Evolutionary conservation across 129 eudicot species (phyloP).

Genomic region (Escallonia rubra): DNA sequence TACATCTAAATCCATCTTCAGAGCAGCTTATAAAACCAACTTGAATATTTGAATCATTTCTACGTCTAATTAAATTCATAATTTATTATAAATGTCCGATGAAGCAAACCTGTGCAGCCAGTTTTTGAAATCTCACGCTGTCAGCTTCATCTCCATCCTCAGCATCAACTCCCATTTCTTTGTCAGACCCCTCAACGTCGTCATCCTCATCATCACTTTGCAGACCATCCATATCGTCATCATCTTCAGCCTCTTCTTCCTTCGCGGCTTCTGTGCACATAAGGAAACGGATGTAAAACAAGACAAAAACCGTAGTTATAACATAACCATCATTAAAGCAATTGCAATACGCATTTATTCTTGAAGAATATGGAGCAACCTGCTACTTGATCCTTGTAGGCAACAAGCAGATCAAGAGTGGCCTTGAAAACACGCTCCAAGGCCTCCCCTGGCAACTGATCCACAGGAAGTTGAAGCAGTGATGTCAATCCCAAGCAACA

Average conservation of each 20-base stretch:
- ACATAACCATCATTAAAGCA: no score
- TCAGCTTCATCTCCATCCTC: constrained; percentile 88
- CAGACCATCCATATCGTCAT: constrained; percentile 70
- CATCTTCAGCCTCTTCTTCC: constrained; percentile 49
- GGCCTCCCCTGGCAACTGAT: constrained; percentile 88
- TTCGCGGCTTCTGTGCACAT: constrained; percentile 29
- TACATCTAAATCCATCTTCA: no score
- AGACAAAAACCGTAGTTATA: not conserved
- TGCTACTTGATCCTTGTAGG: constrained; percentile 93
- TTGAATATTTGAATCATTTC: no score
- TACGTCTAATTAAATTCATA: no score
- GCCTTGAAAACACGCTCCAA: constrained; percentile 89
- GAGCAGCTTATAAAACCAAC: no score
- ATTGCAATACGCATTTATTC: no score
- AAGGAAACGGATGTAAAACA: not conserved
- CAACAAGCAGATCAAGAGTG: constrained; percentile 86
- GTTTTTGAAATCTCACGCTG: constrained; percentile 54
- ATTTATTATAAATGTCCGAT: not conserved
- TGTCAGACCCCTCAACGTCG: constrained; percentile 60
- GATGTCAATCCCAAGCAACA: constrained; percentile 97
- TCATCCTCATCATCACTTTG: constrained; percentile 74
- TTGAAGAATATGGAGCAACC: constrained; percentile 27
- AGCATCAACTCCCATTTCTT: constrained; percentile 85
- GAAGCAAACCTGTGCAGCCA: constrained; percentile 73
- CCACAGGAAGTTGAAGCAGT: constrained; percentile 74